A percentile compares a stretch with the other conserved stretches of the same genome.
These are phyloP conservation scores for Wickerhamiella spandovensis DNA, from an alignment of 805 yeast species.

Conservation along the genomic window DNA sequence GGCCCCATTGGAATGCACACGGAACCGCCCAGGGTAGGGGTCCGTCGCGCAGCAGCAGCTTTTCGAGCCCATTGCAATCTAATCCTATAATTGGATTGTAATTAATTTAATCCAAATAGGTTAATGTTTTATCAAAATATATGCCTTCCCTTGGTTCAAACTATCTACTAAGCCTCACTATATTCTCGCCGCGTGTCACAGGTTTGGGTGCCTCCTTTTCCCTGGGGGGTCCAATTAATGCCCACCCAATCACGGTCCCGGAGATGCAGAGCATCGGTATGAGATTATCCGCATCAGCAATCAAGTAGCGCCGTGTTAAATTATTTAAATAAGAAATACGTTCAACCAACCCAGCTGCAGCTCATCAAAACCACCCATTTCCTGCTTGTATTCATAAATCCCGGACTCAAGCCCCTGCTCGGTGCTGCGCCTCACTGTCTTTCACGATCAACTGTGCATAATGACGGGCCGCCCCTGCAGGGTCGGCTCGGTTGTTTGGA, in stretches of 20 bases:
- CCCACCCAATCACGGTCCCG: background rate
- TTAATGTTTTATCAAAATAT: background rate
- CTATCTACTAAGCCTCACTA: too few relatives aligned
- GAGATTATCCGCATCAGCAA: background rate
- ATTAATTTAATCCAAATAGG: background rate
- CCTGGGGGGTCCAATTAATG: too few relatives aligned
- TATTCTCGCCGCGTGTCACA: too few relatives aligned
- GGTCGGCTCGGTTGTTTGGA: too few relatives aligned
- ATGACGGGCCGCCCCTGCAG: too few relatives aligned
- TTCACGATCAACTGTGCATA: background rate
- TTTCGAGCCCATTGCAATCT: background rate
- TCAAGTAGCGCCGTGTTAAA: background rate
- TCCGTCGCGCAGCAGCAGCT: background rate
- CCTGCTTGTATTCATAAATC: too few relatives aligned
- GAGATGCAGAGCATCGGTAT: background rate
- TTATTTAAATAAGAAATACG: too few relatives aligned
- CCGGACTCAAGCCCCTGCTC: too few relatives aligned
- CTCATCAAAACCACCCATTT: too few relatives aligned
- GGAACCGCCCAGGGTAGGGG: background rate
- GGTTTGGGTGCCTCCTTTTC: too few relatives aligned
- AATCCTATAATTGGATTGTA: background rate
- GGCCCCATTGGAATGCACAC: background rate
- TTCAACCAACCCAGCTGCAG: too few relatives aligned
- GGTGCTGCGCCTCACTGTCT: background rate
- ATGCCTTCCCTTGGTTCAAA: too few relatives aligned